Base-by-base conservation (phyloP, 2,329 filamentous ascomycete genomes). In the Penicillium sp. region DNA sequence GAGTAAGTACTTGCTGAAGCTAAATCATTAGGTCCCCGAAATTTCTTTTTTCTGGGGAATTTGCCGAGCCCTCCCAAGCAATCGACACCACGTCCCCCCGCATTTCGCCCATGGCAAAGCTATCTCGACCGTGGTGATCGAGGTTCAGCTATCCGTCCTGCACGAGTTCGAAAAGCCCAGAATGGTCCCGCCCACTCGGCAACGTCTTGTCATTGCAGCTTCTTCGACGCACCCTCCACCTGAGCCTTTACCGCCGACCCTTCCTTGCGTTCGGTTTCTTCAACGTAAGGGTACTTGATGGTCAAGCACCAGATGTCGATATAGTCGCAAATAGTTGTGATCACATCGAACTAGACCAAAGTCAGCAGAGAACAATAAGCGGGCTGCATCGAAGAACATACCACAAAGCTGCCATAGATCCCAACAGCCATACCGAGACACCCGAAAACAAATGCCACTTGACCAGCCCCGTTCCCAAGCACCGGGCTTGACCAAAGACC, bases 231-330 rank as follows among this genome's bases (percentile, higher is more conserved):
- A 16, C 29, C 39, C 28, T 56, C 47, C 4, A 45, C 43, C 14
- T 42, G 36, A 27, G 49, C 51, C 46, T 64, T 63, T 39, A 57
- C 55, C 3, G 52, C 48, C 30, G 49, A 35, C 7, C 64, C 54
- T 11, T 39, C 37, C 42, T 56, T 56, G 45, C 25, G 30, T 33
- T 54, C 51, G 14, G 49, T 49, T 30, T 59, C 64, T 40, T 74
- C 71, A 23, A 72, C 62, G 45, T 75, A 74, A 1, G 80, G 80
- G 57, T 97, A 83, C 78, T 98, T 98, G 71, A 98, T 98, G 1
- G 87, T 94, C 63, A 98, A 74, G 63, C 93, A 98, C 88, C 89
- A 97, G 53, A 98, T 98, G 63, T 98, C 93, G 46, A 97, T 76
- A 64, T 94, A 95, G 65, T 98, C 93, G 70, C 93, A 98, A 56